phyloP scores from a whole-genome alignment of 371 early-diverging fungal genomes.

The Actinomucor elegans region DNA sequence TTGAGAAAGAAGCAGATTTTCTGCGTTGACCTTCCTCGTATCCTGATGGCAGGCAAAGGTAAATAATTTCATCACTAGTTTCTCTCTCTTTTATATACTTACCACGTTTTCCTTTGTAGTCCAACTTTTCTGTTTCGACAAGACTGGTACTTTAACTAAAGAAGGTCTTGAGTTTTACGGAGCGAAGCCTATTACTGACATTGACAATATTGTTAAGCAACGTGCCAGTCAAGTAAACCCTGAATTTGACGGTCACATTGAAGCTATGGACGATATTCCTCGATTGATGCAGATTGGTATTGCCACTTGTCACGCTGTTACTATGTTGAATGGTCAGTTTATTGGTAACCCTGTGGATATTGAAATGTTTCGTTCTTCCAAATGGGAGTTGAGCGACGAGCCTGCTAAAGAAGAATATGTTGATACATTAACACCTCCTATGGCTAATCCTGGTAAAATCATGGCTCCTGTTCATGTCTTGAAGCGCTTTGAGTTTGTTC shows the following conservation, averaged over 20 bases:
- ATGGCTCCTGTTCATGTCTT: slow-evolving; percentile 51
- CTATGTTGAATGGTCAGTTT: slow-evolving; percentile 64
- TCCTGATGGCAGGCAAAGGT: slow-evolving; percentile 85
- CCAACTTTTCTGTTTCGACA: slow-evolving; percentile 88
- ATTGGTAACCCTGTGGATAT: slow-evolving; percentile 90
- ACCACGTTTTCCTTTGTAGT: slow-evolving; percentile 43
- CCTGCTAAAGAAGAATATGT: slow-evolving; percentile 33
- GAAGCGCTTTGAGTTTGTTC: slow-evolving; percentile 86
- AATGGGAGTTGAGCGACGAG: slow-evolving; percentile 38
- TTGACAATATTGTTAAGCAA: slow-evolving; percentile 34
- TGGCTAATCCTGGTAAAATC: slow-evolving; percentile 16
- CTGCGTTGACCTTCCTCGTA: slow-evolving; percentile 81
- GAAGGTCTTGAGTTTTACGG: slow-evolving; percentile 66
- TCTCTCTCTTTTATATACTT: not conserved
- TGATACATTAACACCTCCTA: slow-evolving; percentile 45
- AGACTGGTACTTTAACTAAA: slow-evolving; percentile 67
- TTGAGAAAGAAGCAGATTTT: slow-evolving; percentile 63
- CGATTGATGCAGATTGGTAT: slow-evolving; percentile 61
- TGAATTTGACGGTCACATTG: slow-evolving; percentile 30
- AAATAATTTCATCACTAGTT: not conserved
- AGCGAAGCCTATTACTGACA: slow-evolving; percentile 29
- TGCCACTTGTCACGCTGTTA: slow-evolving; percentile 83
- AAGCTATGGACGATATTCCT: slow-evolving; percentile 36
- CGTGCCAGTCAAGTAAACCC: slow-evolving; percentile 12
- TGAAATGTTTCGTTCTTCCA: slow-evolving; percentile 84